Conservation (phyloP, 2,329 filamentous ascomycete genomes). For the Penicillium sumatraense region DNA sequence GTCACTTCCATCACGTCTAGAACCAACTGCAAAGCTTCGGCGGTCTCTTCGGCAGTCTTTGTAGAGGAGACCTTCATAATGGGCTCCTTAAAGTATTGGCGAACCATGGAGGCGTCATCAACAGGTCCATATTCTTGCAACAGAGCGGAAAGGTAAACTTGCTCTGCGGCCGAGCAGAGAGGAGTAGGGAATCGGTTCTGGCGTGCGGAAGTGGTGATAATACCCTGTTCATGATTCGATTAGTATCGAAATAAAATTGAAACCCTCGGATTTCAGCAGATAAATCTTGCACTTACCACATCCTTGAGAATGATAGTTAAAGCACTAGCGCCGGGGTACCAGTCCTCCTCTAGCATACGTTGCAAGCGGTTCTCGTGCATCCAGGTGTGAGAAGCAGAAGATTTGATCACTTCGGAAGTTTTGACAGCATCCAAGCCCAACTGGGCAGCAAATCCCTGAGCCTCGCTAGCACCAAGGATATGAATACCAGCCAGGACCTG, state of each 20-base stretch:
- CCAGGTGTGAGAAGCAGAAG: conserved; percentile 61
- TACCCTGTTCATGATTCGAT: conserved; percentile 48
- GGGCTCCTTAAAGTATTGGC: conserved; percentile 53
- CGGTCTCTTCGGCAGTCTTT: conserved; percentile 36
- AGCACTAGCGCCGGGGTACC: conserved; percentile 62
- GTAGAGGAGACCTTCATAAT: conserved; percentile 44
- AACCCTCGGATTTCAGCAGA: neutral
- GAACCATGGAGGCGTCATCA: conserved; percentile 62
- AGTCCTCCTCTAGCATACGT: conserved; percentile 58
- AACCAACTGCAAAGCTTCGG: conserved; percentile 45
- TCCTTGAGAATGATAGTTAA: conserved; percentile 66
- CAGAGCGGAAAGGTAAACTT: conserved; percentile 65
- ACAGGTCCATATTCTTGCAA: conserved; percentile 60
- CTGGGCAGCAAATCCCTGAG: conserved; percentile 62
- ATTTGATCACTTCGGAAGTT: conserved; percentile 51
- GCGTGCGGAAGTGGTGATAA: conserved; percentile 69
- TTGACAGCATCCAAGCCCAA: conserved; percentile 57
- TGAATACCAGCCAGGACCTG: conserved; percentile 67
- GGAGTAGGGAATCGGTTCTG: conserved; percentile 63
- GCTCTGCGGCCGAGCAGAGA: conserved; percentile 66
- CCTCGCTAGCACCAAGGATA: conserved; percentile 65
- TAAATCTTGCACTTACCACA: conserved; percentile 37
- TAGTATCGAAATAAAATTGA: neutral
- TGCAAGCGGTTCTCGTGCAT: conserved; percentile 66
- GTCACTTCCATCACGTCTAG: conserved; percentile 52